Evolutionary conservation across 805 yeast genomes (phyloP), one percentile per base, ranked within the genome.

Genomic region (Candida khao-thaluensis): DNA sequence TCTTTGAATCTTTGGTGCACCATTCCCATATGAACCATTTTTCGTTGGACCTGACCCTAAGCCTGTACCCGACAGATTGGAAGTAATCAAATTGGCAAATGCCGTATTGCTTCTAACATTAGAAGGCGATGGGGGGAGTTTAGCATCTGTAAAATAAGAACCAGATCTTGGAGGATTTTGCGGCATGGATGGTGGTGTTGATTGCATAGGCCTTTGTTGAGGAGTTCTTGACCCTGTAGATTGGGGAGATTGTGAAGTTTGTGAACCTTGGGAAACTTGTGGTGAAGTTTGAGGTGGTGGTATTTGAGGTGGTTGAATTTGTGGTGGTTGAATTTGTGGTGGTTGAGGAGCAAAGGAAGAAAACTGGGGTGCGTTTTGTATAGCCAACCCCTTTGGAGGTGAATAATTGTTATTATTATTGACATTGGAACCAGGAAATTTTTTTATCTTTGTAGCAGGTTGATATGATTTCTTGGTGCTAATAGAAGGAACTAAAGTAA

Each of bases 381-480:
- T 30, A 3, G 36, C 42, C 18, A 39, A 21, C 4, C 42, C 43
- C 36, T 37, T 31, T 11, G 47, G 42, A 7, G 50, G 47, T 12
- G 50, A 39, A 15, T 41, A 27, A 10, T 37, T 34, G 20, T 37
- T 39, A 2, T 39, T 29, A 15, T 10, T 4, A 20, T 22, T 22
- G 4, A 4, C 15, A 17, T 29, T 29, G 5, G 47, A 44, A 25
- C 47, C 42, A n/a, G 43, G 48, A 12, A 40, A 18, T 28, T 59
- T 60, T 30, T 60, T 62, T n/a, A 63, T 47, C 12, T 62, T 52
- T 2, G 68, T 59, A 12, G 68, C 60, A 1, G 69, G 66, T 36
- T 54, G 61, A 39, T 63, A 64, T 17, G 57, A 38, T 20, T 59
- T 52, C 34, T 62, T 64, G 0, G 60, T 57, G 10, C 43, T 40